phyloP scores from a whole-genome alignment of 2,329 filamentous ascomycete genomes.

The Decorospora gaudefroyi region DNA sequence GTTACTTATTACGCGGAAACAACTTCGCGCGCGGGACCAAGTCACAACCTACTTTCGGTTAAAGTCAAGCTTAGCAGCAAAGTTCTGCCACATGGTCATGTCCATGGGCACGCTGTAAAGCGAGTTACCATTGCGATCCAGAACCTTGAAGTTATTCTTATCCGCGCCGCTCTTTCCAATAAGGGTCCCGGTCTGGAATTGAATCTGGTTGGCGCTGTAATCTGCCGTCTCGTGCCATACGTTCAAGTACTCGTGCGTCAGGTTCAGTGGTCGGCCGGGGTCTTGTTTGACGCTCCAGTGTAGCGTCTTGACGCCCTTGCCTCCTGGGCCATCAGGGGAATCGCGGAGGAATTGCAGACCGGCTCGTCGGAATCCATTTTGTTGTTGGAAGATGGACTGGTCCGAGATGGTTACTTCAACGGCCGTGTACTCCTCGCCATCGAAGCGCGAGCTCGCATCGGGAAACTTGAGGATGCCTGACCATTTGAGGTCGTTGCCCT shows the following conservation, averaged over 20 bases:
- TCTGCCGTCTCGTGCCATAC: constrained; percentile 49
- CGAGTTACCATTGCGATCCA: constrained; percentile 41
- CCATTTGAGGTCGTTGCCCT: constrained; percentile 59
- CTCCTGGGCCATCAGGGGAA: constrained; percentile 59
- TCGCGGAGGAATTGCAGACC: constrained; percentile 59
- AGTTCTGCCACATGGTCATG: constrained; percentile 63
- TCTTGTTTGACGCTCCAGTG: constrained; percentile 65
- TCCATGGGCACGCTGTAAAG: constrained; percentile 60
- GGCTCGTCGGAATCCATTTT: constrained; percentile 64
- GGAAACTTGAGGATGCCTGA: constrained; percentile 58
- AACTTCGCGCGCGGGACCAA: too few species aligned
- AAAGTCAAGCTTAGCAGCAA: constrained; percentile 63
- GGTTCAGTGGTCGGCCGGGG: constrained; percentile 57
- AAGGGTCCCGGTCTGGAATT: constrained; percentile 61
- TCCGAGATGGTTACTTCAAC: constrained; percentile 63
- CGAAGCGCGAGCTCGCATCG: constrained; percentile 53
- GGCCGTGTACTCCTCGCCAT: constrained; percentile 50
- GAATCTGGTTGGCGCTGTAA: constrained; percentile 50
- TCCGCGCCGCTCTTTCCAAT: constrained; percentile 51
- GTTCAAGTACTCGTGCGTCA: constrained; percentile 64
- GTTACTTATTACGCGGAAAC: background rate
- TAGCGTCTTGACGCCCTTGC: constrained; percentile 62
- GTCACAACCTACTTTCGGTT: constrained; percentile 55
- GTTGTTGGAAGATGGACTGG: constrained; percentile 63
- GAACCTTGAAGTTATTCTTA: constrained; percentile 52